Base-by-base conservation (phyloP, 2,329 filamentous ascomycete species). In the Monascus ruber region DNA sequence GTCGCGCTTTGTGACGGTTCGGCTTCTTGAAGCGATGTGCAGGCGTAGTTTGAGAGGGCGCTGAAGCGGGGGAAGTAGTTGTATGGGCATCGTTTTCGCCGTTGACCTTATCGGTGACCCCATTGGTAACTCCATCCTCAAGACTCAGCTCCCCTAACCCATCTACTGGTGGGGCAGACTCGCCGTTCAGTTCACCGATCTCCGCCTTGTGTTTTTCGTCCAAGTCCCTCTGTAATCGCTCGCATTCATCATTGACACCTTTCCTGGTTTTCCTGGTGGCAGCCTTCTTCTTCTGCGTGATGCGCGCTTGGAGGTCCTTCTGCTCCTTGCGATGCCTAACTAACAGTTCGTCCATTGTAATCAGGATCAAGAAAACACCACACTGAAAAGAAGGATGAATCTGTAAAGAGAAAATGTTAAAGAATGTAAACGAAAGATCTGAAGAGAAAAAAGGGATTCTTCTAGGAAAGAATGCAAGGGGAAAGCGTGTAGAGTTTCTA, bases 261-360 rank as follows among this genome's bases (percentile, higher is more conserved):
- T 82, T 79, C 36, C 77, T 70, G 6, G 76, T 79, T 62, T 79
- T 81, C 66, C 96, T 98, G 35, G 83, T 93, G 10, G 91, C 88
- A 50, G 84, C 82, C 71, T 95, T 96, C 72, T 95, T 98, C 73
- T 95, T 96, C 65, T 83, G 87, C 4, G 85, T 95, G 55, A 93
- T 79, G 43, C 82, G 80, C 37, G 78, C 75, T 60, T 94, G 85
- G 25, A 98, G 73, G 44, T 96, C 89, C 51, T 80, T 81, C 60
- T 83, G 79, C 65, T 98, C 89, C 63, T 85, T 91, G 53, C 85
- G 80, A 60, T 98, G 91, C 35, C 81, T 82, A 31, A 79, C 69
- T 52, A 85, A 80, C 40, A 91, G 67, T 45, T 84, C 79, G 43
- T 95, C 88, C 63, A 91, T 77, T n/a, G 3, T 17, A 17, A 17